These are phyloP conservation scores for Claviceps paspali DNA, from an alignment of 2,329 filamentous ascomycete species.

Conservation along the genomic window DNA sequence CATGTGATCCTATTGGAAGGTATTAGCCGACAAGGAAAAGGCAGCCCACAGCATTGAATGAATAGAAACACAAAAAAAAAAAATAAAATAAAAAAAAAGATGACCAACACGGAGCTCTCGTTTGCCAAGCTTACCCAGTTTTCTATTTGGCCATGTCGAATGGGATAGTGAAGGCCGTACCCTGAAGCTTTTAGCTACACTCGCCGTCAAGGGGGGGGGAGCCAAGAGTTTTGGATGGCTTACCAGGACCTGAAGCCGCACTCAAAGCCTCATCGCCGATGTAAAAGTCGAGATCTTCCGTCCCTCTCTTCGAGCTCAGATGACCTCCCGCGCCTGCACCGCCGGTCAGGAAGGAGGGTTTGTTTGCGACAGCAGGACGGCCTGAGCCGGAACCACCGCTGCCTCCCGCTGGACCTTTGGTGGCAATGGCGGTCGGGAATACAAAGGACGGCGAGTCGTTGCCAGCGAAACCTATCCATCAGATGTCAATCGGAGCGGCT, in stretches of 20 bases:
- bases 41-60: no score
- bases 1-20: slow-evolving; percentile 92
- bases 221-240: slow-evolving; percentile 11
- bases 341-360: slow-evolving; percentile 87
- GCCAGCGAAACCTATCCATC: slow-evolving; percentile 74
- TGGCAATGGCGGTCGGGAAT: slow-evolving; percentile 96
- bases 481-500: no score
- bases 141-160: slow-evolving; percentile 94
- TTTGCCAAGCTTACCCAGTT: slow-evolving; percentile 75
- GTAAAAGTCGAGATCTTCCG: slow-evolving; percentile 96
- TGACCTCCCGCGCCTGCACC: slow-evolving; percentile 64
- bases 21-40: no score
- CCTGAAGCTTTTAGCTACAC: slow-evolving; percentile 30
- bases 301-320: slow-evolving; percentile 81
- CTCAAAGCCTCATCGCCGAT: slow-evolving; percentile 92
- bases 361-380: slow-evolving; percentile 79
- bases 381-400: slow-evolving; percentile 68
- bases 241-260: slow-evolving; percentile 70
- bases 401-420: slow-evolving; percentile 62
- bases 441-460: slow-evolving; percentile 99
- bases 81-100: not conserved
- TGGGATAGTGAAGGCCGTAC: slow-evolving; percentile 94
- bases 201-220: slow-evolving; percentile 1
- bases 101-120: no score
- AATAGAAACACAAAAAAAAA: not conserved